These are phyloP conservation scores for Rugonectria rugulosa DNA, from an alignment of 2,329 filamentous ascomycete genomes.

Conservation along the genomic window DNA sequence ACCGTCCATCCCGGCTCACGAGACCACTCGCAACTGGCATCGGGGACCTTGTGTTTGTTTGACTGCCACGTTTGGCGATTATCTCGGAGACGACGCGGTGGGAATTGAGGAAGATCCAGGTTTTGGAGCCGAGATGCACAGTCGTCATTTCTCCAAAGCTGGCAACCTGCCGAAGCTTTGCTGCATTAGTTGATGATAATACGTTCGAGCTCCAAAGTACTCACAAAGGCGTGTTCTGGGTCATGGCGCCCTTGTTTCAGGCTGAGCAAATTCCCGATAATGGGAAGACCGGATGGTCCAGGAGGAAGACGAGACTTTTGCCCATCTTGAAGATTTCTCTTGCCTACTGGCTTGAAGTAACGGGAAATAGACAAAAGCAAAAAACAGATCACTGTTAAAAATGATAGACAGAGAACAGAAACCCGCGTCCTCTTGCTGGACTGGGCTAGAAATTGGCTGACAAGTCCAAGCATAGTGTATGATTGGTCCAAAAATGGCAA, in stretches of 20 bases:
- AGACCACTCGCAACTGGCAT: slow-evolving; percentile 45
- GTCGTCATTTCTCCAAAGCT: slow-evolving; percentile 40
- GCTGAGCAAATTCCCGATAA: not conserved
- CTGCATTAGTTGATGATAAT: not conserved
- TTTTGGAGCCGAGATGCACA: slow-evolving; percentile 43
- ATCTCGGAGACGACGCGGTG: slow-evolving; percentile 47
- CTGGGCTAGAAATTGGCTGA: not conserved
- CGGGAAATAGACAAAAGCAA: not conserved
- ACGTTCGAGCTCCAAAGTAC: not conserved
- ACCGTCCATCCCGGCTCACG: slow-evolving; percentile 44
- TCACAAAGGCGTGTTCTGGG: slow-evolving; percentile 3
- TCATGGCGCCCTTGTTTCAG: not conserved
- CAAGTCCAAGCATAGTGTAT: not conserved
- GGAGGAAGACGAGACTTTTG: slow-evolving; percentile 8
- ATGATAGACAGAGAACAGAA: not conserved
- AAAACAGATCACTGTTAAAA: not conserved
- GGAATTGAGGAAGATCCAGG: slow-evolving; percentile 52
- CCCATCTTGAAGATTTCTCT: slow-evolving; percentile 2
- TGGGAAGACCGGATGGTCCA: slow-evolving; percentile 2
- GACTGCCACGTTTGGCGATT: slow-evolving; percentile 45
- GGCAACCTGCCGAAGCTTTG: not conserved
- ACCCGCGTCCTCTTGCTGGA: not conserved
- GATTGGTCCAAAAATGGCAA: not conserved
- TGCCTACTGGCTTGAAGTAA: slow-evolving; percentile 11
- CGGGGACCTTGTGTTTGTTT: slow-evolving; percentile 40